Evolutionary conservation across 768 basidiomycete genomes (phyloP), one percentile per base, ranked within the genome.

Genomic region (Serendipita indica): DNA sequence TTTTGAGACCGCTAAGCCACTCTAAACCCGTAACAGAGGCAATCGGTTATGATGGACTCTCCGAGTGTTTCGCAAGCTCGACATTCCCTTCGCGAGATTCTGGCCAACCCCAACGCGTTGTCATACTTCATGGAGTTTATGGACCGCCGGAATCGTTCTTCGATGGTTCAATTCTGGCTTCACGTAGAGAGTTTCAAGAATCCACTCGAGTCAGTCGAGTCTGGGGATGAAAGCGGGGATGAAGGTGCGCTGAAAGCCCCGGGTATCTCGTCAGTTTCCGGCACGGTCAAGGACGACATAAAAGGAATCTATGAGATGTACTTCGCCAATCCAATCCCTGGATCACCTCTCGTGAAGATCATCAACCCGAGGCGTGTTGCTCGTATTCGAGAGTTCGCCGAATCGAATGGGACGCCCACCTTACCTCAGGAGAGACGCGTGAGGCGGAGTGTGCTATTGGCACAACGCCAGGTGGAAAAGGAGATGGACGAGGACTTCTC

Each of bases 101-200:
- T 99, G 2, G 74, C 83, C 22, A 92, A 90, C 64, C 93, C 94
- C 0, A 85, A 82, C 34, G 90, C 91, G 0, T 77, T 98, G 2
- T 90, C 89, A 1, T 94, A 96, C 68, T 89, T 94, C 72, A 92
- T 97, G 84, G 96, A 99, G 72, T 96, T 89, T 65, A 93, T 97
- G 89, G 96, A 98, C 64, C 80, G 96, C 13, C 80, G 86, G 5
- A 77, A 82, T 61, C 81, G 86, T 30, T 87, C 92, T 12, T 66
- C 89, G 12, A 80, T 90, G 7, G 89, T 96, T 2, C 94, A 98
- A 63, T 99, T 97, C 71, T 98, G 94, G 94, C 74, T 98, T 1
- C 90, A 91, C 0, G 89, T 97, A 2, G 92, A 99, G 71, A 90
- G 89, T 60, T 94, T 98, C 77, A 97, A 97, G 72, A 90, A 94